These are phyloP conservation scores for Mycena chlorophos DNA, from an alignment of 768 basidiomycete genomes.

Conservation along the genomic window DNA sequence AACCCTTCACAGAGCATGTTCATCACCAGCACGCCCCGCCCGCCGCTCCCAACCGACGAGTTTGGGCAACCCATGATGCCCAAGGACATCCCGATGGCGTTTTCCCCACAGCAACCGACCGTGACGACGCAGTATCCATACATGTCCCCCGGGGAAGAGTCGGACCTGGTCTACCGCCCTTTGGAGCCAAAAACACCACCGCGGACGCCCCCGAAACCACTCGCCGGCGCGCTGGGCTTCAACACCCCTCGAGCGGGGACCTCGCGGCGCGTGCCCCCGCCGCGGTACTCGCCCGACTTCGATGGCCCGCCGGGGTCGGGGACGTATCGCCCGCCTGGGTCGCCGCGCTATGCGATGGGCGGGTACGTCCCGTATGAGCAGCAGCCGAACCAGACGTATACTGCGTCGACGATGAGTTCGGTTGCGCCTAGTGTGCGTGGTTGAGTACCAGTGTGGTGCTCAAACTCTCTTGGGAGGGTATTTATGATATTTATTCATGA, in stretches of 20 bases:
- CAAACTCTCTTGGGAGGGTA: no score
- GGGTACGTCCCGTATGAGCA: slow-evolving; percentile 22
- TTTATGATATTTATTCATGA: no score
- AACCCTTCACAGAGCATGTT: slow-evolving; percentile 10
- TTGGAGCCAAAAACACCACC: not conserved
- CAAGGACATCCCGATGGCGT: not conserved
- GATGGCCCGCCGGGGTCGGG: not conserved
- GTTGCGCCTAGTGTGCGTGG: not conserved
- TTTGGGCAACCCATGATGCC: slow-evolving; percentile 8
- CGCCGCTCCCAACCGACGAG: slow-evolving; percentile 1
- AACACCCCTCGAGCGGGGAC: slow-evolving; percentile 1
- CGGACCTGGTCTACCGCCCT: not conserved
- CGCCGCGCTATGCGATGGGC: slow-evolving; percentile 17
- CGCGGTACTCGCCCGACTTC: not conserved
- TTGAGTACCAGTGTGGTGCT: no score
- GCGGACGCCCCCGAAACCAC: slow-evolving; percentile 3
- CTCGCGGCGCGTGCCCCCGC: slow-evolving; percentile 12
- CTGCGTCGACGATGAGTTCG: slow-evolving; percentile 13
- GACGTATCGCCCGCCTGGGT: not conserved
- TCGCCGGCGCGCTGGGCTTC: not conserved
- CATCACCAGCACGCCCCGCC: slow-evolving; percentile 17
- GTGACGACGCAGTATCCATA: not conserved
- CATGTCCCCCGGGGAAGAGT: not conserved
- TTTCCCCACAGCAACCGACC: not conserved
- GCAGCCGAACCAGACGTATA: slow-evolving; percentile 9